A percentile compares a stretch with the other conserved stretches of the same genome.
Evolutionary conservation across 805 yeast species (phyloP).

Genomic region (Hermanozyma aechmeae): DNA sequence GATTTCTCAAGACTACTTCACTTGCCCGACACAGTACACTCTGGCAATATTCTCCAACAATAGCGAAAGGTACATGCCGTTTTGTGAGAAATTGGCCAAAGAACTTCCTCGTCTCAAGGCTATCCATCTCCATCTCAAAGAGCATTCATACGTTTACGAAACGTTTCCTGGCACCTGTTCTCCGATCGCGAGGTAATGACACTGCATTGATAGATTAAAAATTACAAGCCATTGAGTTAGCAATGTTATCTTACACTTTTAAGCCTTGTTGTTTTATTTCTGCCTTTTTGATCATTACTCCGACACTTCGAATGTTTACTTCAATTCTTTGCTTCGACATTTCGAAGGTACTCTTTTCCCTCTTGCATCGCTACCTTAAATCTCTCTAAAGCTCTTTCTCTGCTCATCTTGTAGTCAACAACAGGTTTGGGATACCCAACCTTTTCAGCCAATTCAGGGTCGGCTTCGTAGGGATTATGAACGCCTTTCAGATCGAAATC

Average conservation of each 20-base stretch:
- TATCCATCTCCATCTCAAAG: constrained; percentile 6
- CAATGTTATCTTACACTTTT: background rate
- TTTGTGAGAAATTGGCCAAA: constrained; percentile 1
- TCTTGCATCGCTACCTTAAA: constrained; percentile 17
- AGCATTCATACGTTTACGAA: constrained; percentile 5
- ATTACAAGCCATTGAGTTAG: background rate
- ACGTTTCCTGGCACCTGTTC: no score
- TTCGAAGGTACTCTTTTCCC: constrained; percentile 5
- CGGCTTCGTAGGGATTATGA: constrained; percentile 25
- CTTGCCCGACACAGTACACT: constrained; percentile 6
- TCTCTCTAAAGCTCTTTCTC: constrained; percentile 34
- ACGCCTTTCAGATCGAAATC: constrained; percentile 19
- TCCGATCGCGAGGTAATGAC: no score
- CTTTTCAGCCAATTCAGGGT: constrained; percentile 15
- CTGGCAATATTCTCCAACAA: constrained; percentile 3
- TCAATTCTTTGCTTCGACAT: background rate
- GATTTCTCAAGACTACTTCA: constrained; percentile 7
- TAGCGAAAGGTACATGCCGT: constrained; percentile 4
- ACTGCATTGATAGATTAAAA: constrained; percentile 1
- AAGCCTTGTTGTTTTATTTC: background rate
- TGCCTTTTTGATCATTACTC: background rate
- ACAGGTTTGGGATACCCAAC: constrained; percentile 36
- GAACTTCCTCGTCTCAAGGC: constrained; percentile 1
- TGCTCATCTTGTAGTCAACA: constrained; percentile 30
- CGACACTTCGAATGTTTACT: constrained; percentile 1